Evolutionary conservation across 1,139 yeast species (phyloP).

Genomic region (Suhomyces guaymorum): DNA sequence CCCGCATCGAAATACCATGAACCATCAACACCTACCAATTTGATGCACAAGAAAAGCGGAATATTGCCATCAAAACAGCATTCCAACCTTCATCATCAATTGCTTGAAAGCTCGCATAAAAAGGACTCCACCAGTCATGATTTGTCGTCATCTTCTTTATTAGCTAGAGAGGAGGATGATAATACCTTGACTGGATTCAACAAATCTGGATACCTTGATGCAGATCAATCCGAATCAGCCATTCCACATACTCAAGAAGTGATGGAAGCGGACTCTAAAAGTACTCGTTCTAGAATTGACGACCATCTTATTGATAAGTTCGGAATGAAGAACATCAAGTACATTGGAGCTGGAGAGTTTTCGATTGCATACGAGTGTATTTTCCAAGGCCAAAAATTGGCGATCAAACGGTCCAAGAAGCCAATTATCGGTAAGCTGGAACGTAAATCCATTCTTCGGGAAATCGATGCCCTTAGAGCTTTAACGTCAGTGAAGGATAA

Average conservation of each 20-base stretch:
- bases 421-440: slow-evolving; percentile 46
- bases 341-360: slow-evolving; percentile 85
- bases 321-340: slow-evolving; percentile 59
- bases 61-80: slow-evolving; percentile 14
- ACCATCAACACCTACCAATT: slow-evolving; percentile 36
- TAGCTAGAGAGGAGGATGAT: slow-evolving; percentile 12
- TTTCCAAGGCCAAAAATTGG: slow-evolving; percentile 66
- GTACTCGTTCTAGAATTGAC: slow-evolving; percentile 37
- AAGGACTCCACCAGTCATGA: slow-evolving; percentile 3
- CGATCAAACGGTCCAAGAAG: slow-evolving; percentile 80
- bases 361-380: slow-evolving; percentile 81
- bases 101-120: slow-evolving; percentile 11
- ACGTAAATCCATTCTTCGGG: slow-evolving; percentile 41
- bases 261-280: slow-evolving; percentile 7
- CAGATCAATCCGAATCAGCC: slow-evolving; percentile 1
- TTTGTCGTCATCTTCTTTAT: slow-evolving; percentile 1
- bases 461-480: slow-evolving; percentile 46
- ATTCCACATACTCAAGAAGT: slow-evolving; percentile 10
- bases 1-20: slow-evolving; percentile 16
- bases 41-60: slow-evolving; percentile 14
- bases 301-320: slow-evolving; percentile 68
- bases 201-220: slow-evolving; percentile 5
- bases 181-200: slow-evolving; percentile 11
- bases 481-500: slow-evolving; percentile 45
- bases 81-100: slow-evolving; percentile 16